Evolutionary conservation across 306 rosid species (phyloP).

Genomic region (Canavalia ensiformis): DNA sequence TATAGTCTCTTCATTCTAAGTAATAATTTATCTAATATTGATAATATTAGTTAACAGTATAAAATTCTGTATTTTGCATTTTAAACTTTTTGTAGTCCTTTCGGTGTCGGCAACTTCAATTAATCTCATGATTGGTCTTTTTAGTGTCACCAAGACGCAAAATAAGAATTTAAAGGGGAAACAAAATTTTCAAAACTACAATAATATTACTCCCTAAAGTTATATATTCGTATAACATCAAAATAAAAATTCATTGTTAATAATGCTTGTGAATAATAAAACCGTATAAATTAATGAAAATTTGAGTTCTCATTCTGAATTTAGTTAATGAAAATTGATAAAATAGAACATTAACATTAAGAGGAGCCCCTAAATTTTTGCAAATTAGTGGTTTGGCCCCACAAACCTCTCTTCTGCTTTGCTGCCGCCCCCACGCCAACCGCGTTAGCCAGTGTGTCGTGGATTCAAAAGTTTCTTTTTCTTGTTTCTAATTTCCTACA

Average conservation of each 20-base stretch:
- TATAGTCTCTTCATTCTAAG: constrained; percentile 11
- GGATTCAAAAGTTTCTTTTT: constrained; percentile 21
- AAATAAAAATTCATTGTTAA: neutral
- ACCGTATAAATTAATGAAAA: neutral
- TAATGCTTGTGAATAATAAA: neutral
- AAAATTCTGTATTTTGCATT: neutral
- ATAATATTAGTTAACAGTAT: neutral
- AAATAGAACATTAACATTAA: neutral
- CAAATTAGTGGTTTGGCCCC: neutral
- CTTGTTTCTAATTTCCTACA: constrained; percentile 16
- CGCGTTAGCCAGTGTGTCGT: constrained; percentile 22
- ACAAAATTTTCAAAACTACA: neutral
- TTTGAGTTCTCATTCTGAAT: neutral
- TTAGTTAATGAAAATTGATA: neutral
- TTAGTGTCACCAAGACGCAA: constrained; percentile 31
- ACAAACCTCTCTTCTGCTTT: neutral
- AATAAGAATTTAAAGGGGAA: neutral
- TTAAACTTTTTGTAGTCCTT: neutral
- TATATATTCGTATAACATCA: neutral
- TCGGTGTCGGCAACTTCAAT: constrained; percentile 34
- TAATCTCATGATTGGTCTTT: constrained; percentile 28
- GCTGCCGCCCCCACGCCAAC: constrained; percentile 47
- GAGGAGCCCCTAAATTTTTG: neutral
- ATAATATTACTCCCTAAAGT: neutral
- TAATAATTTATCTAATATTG: constrained; percentile 8